Evolutionary conservation across 768 basidiomycete genomes (phyloP), one percentile per base, ranked within the genome.

Genomic region (Inosperma sp.): DNA sequence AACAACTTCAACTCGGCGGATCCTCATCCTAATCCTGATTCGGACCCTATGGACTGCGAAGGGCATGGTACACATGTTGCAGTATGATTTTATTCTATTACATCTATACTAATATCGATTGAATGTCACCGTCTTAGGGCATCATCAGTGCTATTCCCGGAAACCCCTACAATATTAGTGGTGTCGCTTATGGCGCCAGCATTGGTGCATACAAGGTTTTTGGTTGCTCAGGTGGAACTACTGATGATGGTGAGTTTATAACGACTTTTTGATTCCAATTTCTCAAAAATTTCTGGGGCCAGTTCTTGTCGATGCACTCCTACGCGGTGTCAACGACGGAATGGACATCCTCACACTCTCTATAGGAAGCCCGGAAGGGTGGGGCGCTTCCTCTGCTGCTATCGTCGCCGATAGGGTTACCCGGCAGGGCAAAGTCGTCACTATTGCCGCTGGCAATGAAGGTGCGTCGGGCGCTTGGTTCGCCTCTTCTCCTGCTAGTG

Each of bases 101-200:
- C n/a, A 17, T 17, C 37, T 39, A 1, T 9, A 4, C 26, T 21
- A 7, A 14, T 27, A 12, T 12, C 31, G 29, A 27, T 16, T 16
- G 5, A 7, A 21, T n/a, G 12, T 31, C 2, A 31, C 42, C 22
- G 13, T n/a, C 14, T 31, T 26, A 51, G 49, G 85, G 82, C 10
- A 84, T 85, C 59, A 75, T 85, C 48, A 84, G 79, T 12, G 80
- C 81, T 14, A 67, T 81, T 53, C 77, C 79, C 1, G 75, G 68
- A 39, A 87, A 86, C 59, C 59, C 63, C 29, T 84, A 79, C 70
- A 81, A 81, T 65, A 79, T 87, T 59, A 80, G 78, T 41, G 87
- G 87, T 48, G 84, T 85, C 33, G 85, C 86, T 3, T 84, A 76
- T 51, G 72, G 74, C 1, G 80, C 84, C 0, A 74, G 74, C 2